These are phyloP conservation scores for Acer campestre DNA, from an alignment of 345 rosid genomes.

Conservation along the genomic window DNA sequence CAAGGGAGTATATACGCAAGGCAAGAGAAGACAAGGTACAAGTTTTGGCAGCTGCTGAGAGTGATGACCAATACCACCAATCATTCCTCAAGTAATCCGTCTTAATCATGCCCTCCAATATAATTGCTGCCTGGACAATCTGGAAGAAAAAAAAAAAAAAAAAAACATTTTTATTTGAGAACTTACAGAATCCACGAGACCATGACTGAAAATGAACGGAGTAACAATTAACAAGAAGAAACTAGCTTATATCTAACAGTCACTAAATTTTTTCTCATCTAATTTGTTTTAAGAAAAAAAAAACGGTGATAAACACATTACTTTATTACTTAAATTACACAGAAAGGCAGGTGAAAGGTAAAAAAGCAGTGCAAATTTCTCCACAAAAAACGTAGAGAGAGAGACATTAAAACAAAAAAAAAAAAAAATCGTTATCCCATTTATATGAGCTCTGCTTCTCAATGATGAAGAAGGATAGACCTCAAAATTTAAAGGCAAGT, in stretches of 20 bases:
- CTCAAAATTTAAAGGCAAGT: background rate
- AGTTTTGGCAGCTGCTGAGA: slow-evolving; percentile 83
- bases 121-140: slow-evolving; percentile 88
- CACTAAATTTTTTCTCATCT: background rate
- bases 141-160: slow-evolving; percentile 32
- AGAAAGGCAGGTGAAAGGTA: background rate
- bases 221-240: background rate
- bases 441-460: background rate
- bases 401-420: background rate
- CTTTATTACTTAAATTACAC: background rate
- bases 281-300: background rate
- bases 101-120: slow-evolving; percentile 89
- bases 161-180: background rate
- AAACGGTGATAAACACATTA: background rate
- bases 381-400: background rate
- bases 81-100: slow-evolving; percentile 75
- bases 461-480: background rate
- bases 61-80: slow-evolving; percentile 99
- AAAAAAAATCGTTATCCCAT: background rate
- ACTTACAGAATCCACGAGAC: slow-evolving; percentile 6
- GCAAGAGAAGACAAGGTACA: slow-evolving; percentile 83
- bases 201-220: background rate
- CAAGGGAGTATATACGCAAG: slow-evolving; percentile 78
- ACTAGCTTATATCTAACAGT: background rate
- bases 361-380: background rate